phyloP scores from a whole-genome alignment of 345 rosid species.

The Corchorus olitorius region DNA sequence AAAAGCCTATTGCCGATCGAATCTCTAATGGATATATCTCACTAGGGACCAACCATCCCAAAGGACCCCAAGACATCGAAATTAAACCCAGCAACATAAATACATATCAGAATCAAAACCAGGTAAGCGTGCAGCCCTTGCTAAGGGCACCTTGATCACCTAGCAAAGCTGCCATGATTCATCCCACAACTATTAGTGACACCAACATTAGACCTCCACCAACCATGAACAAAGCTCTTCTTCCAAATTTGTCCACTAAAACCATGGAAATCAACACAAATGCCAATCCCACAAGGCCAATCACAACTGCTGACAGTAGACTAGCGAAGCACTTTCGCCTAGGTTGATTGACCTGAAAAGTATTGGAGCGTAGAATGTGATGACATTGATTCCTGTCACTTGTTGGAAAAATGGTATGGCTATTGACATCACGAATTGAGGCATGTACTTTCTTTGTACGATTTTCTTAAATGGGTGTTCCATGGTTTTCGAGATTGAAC shows the following conservation, averaged over 20 bases:
- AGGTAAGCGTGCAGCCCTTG: constrained; percentile 37
- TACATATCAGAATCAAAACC: constrained; percentile 43
- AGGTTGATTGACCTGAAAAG: constrained; percentile 68
- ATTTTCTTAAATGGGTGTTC: constrained; percentile 46
- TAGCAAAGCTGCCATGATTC: constrained; percentile 40
- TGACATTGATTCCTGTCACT: constrained; percentile 74
- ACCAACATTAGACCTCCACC: constrained; percentile 67
- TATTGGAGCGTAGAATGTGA: constrained; percentile 70
- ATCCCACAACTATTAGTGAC: constrained; percentile 55
- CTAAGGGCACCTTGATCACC: constrained; percentile 55
- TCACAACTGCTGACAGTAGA: constrained; percentile 53
- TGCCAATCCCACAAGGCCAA: constrained; percentile 45
- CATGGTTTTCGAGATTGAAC: constrained; percentile 30
- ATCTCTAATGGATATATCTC: constrained; percentile 61
- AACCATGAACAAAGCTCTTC: constrained; percentile 46
- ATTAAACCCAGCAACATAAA: constrained; percentile 57
- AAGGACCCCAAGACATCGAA: constrained; percentile 71
- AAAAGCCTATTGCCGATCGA: constrained; percentile 49
- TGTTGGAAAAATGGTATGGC: constrained; percentile 69
- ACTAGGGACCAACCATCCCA: constrained; percentile 67
- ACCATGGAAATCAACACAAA: constrained; percentile 60
- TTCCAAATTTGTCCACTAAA: constrained; percentile 56
- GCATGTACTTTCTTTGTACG: constrained; percentile 49
- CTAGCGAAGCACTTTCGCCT: constrained; percentile 60
- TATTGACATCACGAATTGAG: constrained; percentile 73